phyloP scores from a whole-genome alignment of 805 yeast genomes.

The Candida manassasensis region DNA sequence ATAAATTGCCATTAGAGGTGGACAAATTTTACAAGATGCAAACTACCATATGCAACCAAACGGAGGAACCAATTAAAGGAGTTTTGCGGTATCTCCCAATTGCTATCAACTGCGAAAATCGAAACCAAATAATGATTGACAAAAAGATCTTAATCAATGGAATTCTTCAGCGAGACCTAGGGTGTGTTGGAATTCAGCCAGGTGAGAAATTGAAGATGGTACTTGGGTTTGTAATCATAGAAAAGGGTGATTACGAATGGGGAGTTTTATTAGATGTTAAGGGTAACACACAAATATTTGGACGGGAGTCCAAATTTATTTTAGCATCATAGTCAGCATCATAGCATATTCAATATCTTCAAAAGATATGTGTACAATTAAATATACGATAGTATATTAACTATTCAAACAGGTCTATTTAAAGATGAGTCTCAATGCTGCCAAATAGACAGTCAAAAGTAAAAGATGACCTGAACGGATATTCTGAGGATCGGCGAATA shows the following conservation, averaged over 20 bases:
- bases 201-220: constrained; percentile 39
- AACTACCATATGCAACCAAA: constrained; percentile 47
- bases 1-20: constrained; percentile 28
- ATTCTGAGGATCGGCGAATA: not conserved
- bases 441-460: not conserved
- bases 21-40: constrained; percentile 51
- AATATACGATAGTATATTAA: no score
- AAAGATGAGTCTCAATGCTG: not conserved
- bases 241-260: constrained; percentile 80
- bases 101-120: constrained; percentile 13
- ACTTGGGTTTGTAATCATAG: constrained; percentile 61
- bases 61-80: constrained; percentile 43
- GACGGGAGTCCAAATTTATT: constrained; percentile 31
- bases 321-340: constrained; percentile 15
- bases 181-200: constrained; percentile 34
- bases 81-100: constrained; percentile 57
- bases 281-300: constrained; percentile 14
- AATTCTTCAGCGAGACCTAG: constrained; percentile 52
- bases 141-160: constrained; percentile 70
- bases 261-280: constrained; percentile 40
- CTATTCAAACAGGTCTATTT: not conserved
- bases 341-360: constrained; percentile 9
- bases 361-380: not conserved
- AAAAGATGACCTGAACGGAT: not conserved
- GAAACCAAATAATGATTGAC: constrained; percentile 36